Base-by-base conservation (phyloP, 1,284 basidiomycete species). In the Cryptococcus sp. region DNA sequence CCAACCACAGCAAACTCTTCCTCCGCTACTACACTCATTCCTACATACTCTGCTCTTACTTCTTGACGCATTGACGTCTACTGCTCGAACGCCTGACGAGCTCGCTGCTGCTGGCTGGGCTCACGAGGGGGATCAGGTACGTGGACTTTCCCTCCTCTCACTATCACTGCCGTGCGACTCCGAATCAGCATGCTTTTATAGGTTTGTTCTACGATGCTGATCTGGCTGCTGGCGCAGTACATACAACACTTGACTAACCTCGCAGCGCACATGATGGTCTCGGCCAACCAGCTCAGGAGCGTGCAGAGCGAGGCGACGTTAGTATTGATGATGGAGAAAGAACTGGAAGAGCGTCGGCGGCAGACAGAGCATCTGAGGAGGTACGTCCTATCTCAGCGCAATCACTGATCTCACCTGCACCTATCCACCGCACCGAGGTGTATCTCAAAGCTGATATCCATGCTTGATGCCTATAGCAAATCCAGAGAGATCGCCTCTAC, bases 171-270 rank as follows among this genome's bases (percentile, higher is more conserved):
- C 43, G 5, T 19, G 8, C 15, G 6, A 8, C 8, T 15, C 17
- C 19, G n/a, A 8, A 23, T 8, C 8, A 45, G 2, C 5, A 16
- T 17, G 47, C 27, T 48, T 48, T 3, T 20, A 15, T 5, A 19
- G 46, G 13, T 16, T 22, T 3, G 39, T 13, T 3, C 15, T 3
- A 3, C 15, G 47, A 23, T 39, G 46, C 17, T 40, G 38, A 53
- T 19, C 16, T 23, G 8, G 22, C 22, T 40, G 30, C n/a, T 45
- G 25, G 50, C 23, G 22, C 60, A 76, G 76, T 78, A 76, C 49
- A 71, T 78, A 22, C 73, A 76, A 61, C 76, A 78, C 55, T 47
- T 78, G 43, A 68, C 64, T 1, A 76, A 78, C 55, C 58, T 78
- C 10, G 67, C 73, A 0, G 73, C 74, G 15, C 74, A 65, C 1